Base-by-base conservation (phyloP, 352 stramenopile genomes). In the Phytopythium oedochilum region DNA sequence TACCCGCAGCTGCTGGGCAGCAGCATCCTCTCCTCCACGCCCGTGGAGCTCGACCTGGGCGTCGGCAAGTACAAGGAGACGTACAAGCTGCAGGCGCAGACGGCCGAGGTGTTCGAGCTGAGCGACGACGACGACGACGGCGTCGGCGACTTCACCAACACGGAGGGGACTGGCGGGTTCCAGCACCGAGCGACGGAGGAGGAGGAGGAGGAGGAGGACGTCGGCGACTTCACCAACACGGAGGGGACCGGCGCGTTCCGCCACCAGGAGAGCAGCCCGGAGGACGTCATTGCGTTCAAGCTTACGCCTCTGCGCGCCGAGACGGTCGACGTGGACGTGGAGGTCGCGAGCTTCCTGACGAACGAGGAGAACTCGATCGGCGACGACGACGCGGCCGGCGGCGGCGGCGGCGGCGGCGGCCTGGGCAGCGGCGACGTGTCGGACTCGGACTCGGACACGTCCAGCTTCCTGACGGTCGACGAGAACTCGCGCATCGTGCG, bases 41-140 rank as follows among this genome's bases (percentile, higher is more conserved):
- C 39, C 17, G 64, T 76, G 20, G 61, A 81, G 31, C 55, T 81
- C 7, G 72, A 83, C 54, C 48, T 87, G 28, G 76, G 73, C 25
- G 65, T 86, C 39, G 78, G 70, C 23, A 81, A 74, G 57, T 89
- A 89, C 60, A 78, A 77, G 46, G 54, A 83, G 20, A 57, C 59
- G 1, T 69, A 66, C 31, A 69, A 38, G 35, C 5, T 38, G 22
- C 34, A 55, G 26, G 22, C 32, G 17, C 49, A 55, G 49, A 44
- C 65, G 51, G 68, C 64, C n/a, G 64, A 76, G 58, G 64, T 57
- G 51, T 51, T 66, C 0, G 64, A 76, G 29, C 48, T 73, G 5
- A 65, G 61, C 1, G 64, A 76, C 35, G 66, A 64, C 40, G 71
- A 60, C 38, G 64, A 72, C 48, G 55, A 68, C 25, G n/a, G n/a